Evolutionary conservation across 2,329 filamentous ascomycete species (phyloP), one percentile per base, ranked within the genome.

Genomic region (Claviceps sp.): DNA sequence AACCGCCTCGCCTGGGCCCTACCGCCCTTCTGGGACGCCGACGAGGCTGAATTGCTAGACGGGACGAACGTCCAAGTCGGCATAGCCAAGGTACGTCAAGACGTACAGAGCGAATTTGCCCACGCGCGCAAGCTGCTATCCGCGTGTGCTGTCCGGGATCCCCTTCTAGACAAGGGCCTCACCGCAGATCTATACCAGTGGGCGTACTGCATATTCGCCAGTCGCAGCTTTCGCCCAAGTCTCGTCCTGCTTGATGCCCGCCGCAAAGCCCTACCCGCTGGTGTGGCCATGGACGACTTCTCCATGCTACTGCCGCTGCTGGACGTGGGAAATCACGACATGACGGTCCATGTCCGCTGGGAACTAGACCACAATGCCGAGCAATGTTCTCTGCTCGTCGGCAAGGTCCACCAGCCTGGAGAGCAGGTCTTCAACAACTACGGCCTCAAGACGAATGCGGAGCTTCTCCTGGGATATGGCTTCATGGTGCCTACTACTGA

Each of bases 281-380:
- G 63, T 8, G 60, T 65, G 1, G 56, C 62, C 37, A 37, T 71
- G 4, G 79, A 84, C 50, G 78, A 81, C 58, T 83, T 86, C 54
- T 84, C 83, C 1, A 73, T 88, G 7, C 70, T 89, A 5, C 71
- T 88, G 38, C 85, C 85, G 1, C 70, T 88, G 3, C 77, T 87
- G 52, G 85, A 89, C 61, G 73, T 89, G 30, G 80, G 79, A 11
- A 89, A 89, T 60, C 85, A 89, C 61, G 76, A 78, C 50, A 81
- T 82, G 47, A 67, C 75, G 19, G 75, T 81, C 0, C 68, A 73
- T 43, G 75, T 82, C 1, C 66, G 71, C 43, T 89, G 85, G 85
- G 70, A 75, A 24, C 69, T 74, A 2, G 64, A 74, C 22, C 65
- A 73, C 11, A 60, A 67, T 7, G 55, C 58, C 3, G 57, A 57